Evolutionary conservation across 805 yeast species (phyloP), one percentile per base, ranked within the genome.

Genomic region (Scheffersomyces amazonensis): DNA sequence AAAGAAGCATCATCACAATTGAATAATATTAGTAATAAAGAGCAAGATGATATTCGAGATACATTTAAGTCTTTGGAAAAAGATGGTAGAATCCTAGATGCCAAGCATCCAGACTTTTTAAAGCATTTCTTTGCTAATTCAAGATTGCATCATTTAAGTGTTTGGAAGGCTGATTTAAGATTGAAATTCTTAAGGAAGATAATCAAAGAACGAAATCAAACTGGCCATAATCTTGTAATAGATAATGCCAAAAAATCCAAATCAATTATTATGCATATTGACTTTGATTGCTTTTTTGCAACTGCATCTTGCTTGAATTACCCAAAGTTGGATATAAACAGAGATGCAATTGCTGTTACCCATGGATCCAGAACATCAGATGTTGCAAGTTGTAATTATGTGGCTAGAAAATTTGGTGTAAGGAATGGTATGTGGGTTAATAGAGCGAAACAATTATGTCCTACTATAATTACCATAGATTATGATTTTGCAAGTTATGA

Each of bases 241-340:
- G 27, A 11, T 35, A 35, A 12, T 21, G 9, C 16, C 10, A 16
- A 16, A 25, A 10, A 5, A 13, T 16, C 20, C 16, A 24, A 19
- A 11, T 23, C 16, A 10, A 21, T 73, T 1, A 75, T 90, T 8
- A 55, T 90, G 38, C 97, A 91, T 57, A 72, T 91, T 23, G 99
- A 91, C 57, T 91, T 89, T 58, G 99, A 91, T 58, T 88, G 96
- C 47, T 91, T 93, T 52, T 91, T 91, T 62, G 97, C 90, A 2
- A 75, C 95, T 0, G 96, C 84, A 0, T 85, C 96, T 0, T 75
- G 87, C 2, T 61, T 80, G 38, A 68, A 62, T 12, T 64, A 69
- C 30, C 82, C 84, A 0, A 69, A 78, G 2, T 53, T 82, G 13
- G 77, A 76, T 41, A 71, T 77, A 43, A 60, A 49, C 24, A 70